Evolutionary conservation across 2,329 filamentous ascomycete genomes (phyloP), one percentile per base, ranked within the genome.

Genomic region (Furcasterigmium furcatum): DNA sequence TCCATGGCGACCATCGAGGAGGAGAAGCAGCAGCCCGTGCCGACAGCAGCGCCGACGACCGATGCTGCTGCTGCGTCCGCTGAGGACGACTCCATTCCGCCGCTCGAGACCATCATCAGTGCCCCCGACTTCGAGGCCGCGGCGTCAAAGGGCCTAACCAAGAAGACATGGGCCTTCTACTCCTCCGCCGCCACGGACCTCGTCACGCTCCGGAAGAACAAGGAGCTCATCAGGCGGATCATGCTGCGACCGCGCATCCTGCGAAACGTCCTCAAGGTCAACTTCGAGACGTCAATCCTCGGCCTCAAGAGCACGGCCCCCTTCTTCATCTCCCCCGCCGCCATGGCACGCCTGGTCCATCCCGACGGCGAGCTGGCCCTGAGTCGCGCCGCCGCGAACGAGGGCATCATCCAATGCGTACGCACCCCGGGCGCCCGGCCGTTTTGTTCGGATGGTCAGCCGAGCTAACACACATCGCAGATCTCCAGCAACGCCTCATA

Each of bases 341-440:
- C 80, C 3, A 82, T 86, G 76, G 82, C 79, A 3, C 75, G 72
- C 40, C 62, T 85, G 44, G 79, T 83, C 38, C 82, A 87, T 54
- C 73, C 77, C 0, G 75, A 83, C 21, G 84, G 83, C n/a, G 84
- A 87, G 60, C 62, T 71, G 18, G 74, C 72, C 2, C 66, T 80
- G 35, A 71, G 71, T 2, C 63, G 68, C 16, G 77, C 70, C 1
- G 74, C 73, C 32, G 67, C 68, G 7, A 65, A 56, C 2, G 71
- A 68, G 41, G 69, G 68, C 1, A 68, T 81, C 20, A 65, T 78
- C 39, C 74, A 77, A 54, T 71, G 71, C 35, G 69, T 72, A 56
- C 47, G 66, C 56, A 4, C 2, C 1, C 2, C 13, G n/a, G n/a
- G n/a, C n/a, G n/a, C n/a, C n/a, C n/a, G n/a, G n/a, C n/a, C n/a